These are phyloP conservation scores for Cynanchum wilfordii DNA, from an alignment of 257 asterid genomes.

Conservation along the genomic window DNA sequence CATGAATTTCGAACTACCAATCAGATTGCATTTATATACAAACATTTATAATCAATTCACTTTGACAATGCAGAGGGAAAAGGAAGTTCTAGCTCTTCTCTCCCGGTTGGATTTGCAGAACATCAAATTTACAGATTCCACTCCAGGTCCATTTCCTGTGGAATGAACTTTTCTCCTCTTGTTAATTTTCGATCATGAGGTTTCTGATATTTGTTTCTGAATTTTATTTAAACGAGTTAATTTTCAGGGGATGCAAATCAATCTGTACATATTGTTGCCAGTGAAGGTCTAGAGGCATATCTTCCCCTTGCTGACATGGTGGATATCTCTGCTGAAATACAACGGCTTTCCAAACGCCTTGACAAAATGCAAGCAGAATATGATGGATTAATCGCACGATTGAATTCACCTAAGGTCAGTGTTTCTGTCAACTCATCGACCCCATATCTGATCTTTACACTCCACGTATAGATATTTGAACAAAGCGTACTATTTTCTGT, in stretches of 20 bases:
- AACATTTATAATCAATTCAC: not conserved
- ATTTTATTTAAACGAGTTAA: conserved; percentile 23
- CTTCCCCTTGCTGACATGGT: conserved; percentile 98
- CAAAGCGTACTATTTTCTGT: conserved; percentile 8
- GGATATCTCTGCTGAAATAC: conserved; percentile 82
- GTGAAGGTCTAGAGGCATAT: conserved; percentile 95
- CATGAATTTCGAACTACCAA: not conserved
- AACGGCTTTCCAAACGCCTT: conserved; percentile 77
- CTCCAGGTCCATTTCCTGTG: conserved; percentile 52
- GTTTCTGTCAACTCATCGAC: not conserved
- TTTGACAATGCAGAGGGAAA: conserved; percentile 60
- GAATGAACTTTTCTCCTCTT: not conserved
- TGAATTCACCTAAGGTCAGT: conserved; percentile 74
- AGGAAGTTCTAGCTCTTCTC: conserved; percentile 79
- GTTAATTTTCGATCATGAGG: not conserved
- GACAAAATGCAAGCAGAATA: conserved; percentile 77
- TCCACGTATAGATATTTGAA: not conserved
- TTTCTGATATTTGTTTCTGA: not conserved
- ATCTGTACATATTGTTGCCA: conserved; percentile 82
- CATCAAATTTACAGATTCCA: conserved; percentile 47
- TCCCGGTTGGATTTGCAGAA: conserved; percentile 79
- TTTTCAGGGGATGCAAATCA: conserved; percentile 72
- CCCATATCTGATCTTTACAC: not conserved
- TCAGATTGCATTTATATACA: not conserved
- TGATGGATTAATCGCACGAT: conserved; percentile 69